Evolutionary conservation across 768 basidiomycete species (phyloP).

Genomic region (Psilocybe cyanescens): DNA sequence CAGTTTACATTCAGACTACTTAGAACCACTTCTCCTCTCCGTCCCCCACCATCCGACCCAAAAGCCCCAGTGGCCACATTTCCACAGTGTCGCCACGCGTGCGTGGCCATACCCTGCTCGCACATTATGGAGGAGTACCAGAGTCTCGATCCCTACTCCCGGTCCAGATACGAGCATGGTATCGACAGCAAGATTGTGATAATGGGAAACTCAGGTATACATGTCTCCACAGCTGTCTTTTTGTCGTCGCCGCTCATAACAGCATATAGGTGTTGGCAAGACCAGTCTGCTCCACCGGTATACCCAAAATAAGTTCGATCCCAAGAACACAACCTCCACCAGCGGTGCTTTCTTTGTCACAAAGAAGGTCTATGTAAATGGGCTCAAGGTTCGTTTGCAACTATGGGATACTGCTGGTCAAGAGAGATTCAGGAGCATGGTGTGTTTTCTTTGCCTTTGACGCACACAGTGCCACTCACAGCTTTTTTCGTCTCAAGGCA

Average conservation of each 20-base stretch:
- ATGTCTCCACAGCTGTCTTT: neutral
- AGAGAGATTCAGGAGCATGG: conserved; percentile 92
- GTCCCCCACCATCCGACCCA: conserved; percentile 30
- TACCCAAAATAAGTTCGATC: conserved; percentile 89
- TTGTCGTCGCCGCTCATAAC: conserved; percentile 5
- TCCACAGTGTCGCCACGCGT: conserved; percentile 21
- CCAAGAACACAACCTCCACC: conserved; percentile 86
- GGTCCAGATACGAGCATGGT: conserved; percentile 77
- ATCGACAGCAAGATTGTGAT: conserved; percentile 96
- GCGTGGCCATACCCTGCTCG: conserved; percentile 19
- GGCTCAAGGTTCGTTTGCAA: conserved; percentile 84
- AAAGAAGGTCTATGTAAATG: conserved; percentile 87
- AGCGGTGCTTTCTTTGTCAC: conserved; percentile 94
- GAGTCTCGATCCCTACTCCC: conserved; percentile 66
- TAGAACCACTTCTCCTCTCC: conserved; percentile 29
- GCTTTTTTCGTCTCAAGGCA: conserved; percentile 55
- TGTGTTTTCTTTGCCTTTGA: conserved; percentile 37
- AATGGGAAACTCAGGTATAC: conserved; percentile 75
- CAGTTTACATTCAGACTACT: conserved; percentile 24
- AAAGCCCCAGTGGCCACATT: conserved; percentile 42
- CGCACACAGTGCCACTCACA: conserved; percentile 16
- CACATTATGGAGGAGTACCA: conserved; percentile 54
- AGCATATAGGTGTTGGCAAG: conserved; percentile 79
- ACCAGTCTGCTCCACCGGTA: conserved; percentile 90
- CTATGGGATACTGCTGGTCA: conserved; percentile 95